Percentiles rank a stretch among this genome's conserved stretches.
Evolutionary conservation across 78 protist genomes (phyloP).

Genomic region (Parvularia atlantis): DNA sequence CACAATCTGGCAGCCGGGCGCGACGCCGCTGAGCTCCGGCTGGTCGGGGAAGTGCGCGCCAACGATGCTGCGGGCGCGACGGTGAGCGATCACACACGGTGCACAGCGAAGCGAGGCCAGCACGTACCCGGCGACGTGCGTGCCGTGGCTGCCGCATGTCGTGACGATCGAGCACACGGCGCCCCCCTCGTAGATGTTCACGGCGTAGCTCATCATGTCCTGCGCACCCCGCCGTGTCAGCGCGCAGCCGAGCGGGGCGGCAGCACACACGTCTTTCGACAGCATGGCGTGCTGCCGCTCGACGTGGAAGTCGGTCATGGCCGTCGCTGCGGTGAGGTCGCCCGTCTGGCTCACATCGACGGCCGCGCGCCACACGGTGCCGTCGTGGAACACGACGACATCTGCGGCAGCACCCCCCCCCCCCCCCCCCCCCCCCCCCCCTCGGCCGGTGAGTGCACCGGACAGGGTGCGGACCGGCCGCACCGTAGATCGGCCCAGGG

Average conservation of each 20-base stretch:
- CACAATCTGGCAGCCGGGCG: constrained; percentile 44
- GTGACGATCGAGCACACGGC: constrained; percentile 6
- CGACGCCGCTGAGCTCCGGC: constrained; percentile 44
- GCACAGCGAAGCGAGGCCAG: too few relatives aligned
- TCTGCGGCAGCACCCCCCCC: too few relatives aligned
- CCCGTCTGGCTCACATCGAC: constrained; percentile 23
- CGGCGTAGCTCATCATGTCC: constrained; percentile 14
- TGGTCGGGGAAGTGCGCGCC: constrained; percentile 41
- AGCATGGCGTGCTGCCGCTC: too few relatives aligned
- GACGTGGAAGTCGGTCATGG: neutral
- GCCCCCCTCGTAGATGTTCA: constrained; percentile 42
- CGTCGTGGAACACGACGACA: constrained; percentile 27
- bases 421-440: too few relatives aligned
- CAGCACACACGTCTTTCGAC: too few relatives aligned
- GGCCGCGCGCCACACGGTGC: constrained; percentile 14
- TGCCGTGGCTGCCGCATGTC: constrained; percentile 53
- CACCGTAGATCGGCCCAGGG: too few relatives aligned
- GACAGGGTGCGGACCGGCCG: too few relatives aligned
- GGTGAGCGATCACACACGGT: too few relatives aligned
- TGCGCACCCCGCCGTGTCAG: neutral
- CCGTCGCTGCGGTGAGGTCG: neutral
- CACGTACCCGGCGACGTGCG: constrained; percentile 58
- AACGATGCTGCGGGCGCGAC: too few relatives aligned
- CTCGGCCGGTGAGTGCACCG: too few relatives aligned
- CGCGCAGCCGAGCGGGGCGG: neutral